Percentiles rank a stretch among this genome's conserved stretches.
Evolutionary conservation across 169 alveolate species (phyloP).

Genomic region (Plasmodium gonderi): DNA sequence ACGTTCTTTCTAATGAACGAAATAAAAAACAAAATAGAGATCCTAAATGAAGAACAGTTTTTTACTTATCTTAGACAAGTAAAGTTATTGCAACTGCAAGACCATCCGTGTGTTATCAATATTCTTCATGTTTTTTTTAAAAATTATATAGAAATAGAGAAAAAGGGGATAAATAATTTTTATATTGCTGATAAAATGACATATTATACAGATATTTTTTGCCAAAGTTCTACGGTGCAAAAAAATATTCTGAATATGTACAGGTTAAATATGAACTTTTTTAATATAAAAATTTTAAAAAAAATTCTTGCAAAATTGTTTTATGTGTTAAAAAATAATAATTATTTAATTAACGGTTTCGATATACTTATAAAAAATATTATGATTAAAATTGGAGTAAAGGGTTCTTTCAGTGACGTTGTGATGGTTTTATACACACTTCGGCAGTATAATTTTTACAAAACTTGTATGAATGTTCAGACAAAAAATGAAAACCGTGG

Average conservation of each 20-base stretch:
- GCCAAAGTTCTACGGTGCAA: constrained; percentile 38
- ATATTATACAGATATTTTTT: constrained; percentile 64
- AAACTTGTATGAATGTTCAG: neutral
- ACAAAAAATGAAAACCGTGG: no score
- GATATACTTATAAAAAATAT: constrained; percentile 33
- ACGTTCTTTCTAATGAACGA: constrained; percentile 11
- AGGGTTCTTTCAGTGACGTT: constrained; percentile 47
- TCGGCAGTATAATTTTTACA: constrained; percentile 45
- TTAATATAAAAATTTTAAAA: constrained; percentile 56
- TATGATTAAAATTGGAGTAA: constrained; percentile 12
- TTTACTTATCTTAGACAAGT: constrained; percentile 31
- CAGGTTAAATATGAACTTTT: constrained; percentile 17
- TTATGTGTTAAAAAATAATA: constrained; percentile 17
- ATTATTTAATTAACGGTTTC: constrained; percentile 46
- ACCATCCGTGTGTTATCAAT: neutral
- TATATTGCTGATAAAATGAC: constrained; percentile 51
- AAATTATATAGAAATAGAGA: constrained; percentile 3
- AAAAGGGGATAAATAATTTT: constrained; percentile 28
- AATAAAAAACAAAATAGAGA: constrained; percentile 5
- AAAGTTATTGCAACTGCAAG: constrained; percentile 23
- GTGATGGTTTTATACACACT: constrained; percentile 13
- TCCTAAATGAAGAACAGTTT: constrained; percentile 36
- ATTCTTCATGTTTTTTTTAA: constrained; percentile 14
- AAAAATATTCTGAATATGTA: constrained; percentile 62
- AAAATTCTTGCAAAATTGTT: constrained; percentile 40